phyloP scores from a whole-genome alignment of 1,284 basidiomycete genomes.

The Austroboletus rostrupii region DNA sequence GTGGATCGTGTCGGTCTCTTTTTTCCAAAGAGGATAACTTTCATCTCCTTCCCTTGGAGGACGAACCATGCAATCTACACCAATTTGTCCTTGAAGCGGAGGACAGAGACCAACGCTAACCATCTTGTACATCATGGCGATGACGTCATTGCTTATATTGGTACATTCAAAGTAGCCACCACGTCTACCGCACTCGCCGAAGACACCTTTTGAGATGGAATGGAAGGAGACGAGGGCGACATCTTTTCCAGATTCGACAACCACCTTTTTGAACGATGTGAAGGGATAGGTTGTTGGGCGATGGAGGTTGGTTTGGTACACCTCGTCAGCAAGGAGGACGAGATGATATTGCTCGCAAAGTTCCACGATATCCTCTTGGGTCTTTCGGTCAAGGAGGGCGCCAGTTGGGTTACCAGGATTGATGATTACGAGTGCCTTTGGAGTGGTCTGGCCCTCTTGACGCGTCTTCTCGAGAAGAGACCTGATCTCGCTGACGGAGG shows the following conservation, averaged over 20 bases:
- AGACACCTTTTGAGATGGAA: constrained; percentile 92
- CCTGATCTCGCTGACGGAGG: constrained; percentile 71
- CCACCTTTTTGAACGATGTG: constrained; percentile 88
- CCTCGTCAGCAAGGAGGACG: constrained; percentile 90
- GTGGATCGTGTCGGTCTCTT: constrained; percentile 80
- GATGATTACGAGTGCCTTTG: constrained; percentile 89
- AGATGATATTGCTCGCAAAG: constrained; percentile 84
- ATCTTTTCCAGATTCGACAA: constrained; percentile 57
- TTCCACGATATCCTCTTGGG: constrained; percentile 72
- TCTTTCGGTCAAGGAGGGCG: constrained; percentile 66
- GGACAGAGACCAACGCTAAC: constrained; percentile 87
- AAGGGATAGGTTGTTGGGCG: constrained; percentile 65
- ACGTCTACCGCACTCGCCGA: constrained; percentile 89
- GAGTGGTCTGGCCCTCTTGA: constrained; percentile 52
- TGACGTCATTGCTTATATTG: constrained; percentile 74
- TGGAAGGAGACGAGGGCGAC: constrained; percentile 90
- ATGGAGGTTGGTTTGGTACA: constrained; percentile 93
- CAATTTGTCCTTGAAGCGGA: constrained; percentile 85
- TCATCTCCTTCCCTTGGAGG: constrained; percentile 75
- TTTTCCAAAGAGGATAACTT: constrained; percentile 74
- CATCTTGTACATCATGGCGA: constrained; percentile 93
- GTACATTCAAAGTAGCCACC: constrained; percentile 92
- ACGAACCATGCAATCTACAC: constrained; percentile 86
- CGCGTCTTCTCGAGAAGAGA: constrained; percentile 67
- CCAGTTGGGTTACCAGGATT: constrained; percentile 97